Base-by-base conservation (phyloP, 2,329 filamentous ascomycete species). In the Pestalotiopsis sp. region DNA sequence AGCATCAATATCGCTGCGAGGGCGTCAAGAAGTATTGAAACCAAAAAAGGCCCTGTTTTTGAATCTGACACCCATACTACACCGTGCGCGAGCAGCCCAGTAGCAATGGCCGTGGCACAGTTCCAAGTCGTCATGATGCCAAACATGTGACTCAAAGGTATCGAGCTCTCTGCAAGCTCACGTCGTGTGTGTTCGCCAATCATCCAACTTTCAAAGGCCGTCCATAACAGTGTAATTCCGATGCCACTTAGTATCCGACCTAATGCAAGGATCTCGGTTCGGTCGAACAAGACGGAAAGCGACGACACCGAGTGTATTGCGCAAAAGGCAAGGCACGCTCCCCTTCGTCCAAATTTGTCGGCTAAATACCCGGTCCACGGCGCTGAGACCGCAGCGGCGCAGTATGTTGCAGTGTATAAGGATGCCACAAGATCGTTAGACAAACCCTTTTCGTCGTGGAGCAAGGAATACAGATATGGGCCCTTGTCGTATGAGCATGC, bases 141-240 rank as follows among this genome's bases (percentile, higher is more conserved):
- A 74, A 88, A 87, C 75, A 88, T 82, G 38, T 79, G 78, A 65
- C 83, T 82, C 69, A 89, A 74, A n/a, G 79, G 79, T 17, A 80
- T 75, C 5, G 79, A 79, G 1, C 7, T 38, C 52, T 31, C 14
- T 14, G 82, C 80, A 7, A 87, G 71, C 13, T 80, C 81, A 27
- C 83, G 78, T 57, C 80, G 78, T 63, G 87, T 84, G 72, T 84
- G 88, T 74, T 88, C 86, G 4, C 85, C 83, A 36, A 90, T 84
- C 81, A 90, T 86, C 87, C 88, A 90, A 72, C 85, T 87, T 76
- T 90, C 87, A 71, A 90, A 89, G 4, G 84, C 85, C 58, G 83
- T 87, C 79, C 87, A 90, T 38, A 90, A 80, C 56, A 90, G 76
- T 31, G 86, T 88, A 41, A 87, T 86, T 36, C 83, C 84, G 61